These are phyloP conservation scores for Exophiala alcalophila DNA, from an alignment of 2,329 filamentous ascomycete genomes.

Conservation along the genomic window DNA sequence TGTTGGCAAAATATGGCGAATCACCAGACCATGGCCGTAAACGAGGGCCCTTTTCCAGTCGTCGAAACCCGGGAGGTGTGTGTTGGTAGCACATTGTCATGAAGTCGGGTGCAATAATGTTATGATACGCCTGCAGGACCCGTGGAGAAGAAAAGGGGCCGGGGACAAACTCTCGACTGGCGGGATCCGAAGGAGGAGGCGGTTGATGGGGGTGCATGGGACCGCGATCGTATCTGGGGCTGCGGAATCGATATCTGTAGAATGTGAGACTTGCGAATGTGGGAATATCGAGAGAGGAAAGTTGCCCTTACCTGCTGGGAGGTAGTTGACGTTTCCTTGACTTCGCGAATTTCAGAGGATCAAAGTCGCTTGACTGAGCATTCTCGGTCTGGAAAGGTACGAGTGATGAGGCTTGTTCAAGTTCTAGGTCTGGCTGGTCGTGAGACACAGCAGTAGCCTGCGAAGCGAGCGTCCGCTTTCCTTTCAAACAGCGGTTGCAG, in stretches of 20 bases:
- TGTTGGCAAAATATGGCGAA: constrained; percentile 91
- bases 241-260: constrained; percentile 87
- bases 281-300: background rate
- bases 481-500: constrained; percentile 22
- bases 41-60: constrained; percentile 58
- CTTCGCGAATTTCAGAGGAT: constrained; percentile 48
- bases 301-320: constrained; percentile 39
- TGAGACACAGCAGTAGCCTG: constrained; percentile 18
- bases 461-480: constrained; percentile 51
- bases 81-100: constrained; percentile 87
- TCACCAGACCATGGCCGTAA: constrained; percentile 83
- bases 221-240: constrained; percentile 91
- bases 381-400: constrained; percentile 7
- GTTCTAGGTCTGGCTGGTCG: constrained; percentile 14
- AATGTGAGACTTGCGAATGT: constrained; percentile 11
- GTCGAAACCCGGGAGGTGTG: constrained; percentile 70
- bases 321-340: constrained; percentile 38
- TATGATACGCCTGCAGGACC: constrained; percentile 84
- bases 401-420: constrained; percentile 24
- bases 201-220: constrained; percentile 90
- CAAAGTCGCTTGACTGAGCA: constrained; percentile 36
- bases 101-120: constrained; percentile 80
- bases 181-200: constrained; percentile 78
- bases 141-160: constrained; percentile 88
- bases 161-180: constrained; percentile 82